These are phyloP conservation scores for Ascochyta clinopodiicola DNA, from an alignment of 2,329 filamentous ascomycete genomes.

Conservation along the genomic window DNA sequence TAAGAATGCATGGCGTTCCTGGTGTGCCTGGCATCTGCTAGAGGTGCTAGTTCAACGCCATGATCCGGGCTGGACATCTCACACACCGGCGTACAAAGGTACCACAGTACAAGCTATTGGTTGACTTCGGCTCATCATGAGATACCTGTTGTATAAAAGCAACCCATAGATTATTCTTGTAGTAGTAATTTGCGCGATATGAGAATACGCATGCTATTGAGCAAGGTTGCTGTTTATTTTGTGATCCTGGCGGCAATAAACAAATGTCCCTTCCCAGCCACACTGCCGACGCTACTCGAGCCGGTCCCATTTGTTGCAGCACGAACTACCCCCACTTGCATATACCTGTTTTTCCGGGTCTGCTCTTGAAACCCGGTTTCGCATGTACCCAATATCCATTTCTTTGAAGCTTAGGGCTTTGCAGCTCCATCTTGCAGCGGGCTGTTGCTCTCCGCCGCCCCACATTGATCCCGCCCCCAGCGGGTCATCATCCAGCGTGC, in stretches of 20 bases:
- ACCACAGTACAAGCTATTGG: constrained; percentile 2
- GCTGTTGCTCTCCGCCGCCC: constrained; percentile 2
- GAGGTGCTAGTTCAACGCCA: constrained; percentile 9
- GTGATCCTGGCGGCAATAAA: constrained; percentile 20
- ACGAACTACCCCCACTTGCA: constrained; percentile 11
- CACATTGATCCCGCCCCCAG: constrained; percentile 3
- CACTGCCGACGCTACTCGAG: constrained; percentile 12
- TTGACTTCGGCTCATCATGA: constrained; percentile 6
- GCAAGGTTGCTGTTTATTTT: constrained; percentile 18
- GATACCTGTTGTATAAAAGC: constrained; percentile 4
- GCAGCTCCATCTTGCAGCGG: constrained; percentile 1
- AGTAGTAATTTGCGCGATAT: constrained; percentile 15
- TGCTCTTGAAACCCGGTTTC: constrained; percentile 5
- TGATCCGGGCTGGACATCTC: constrained; percentile 2
- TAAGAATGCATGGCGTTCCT: constrained; percentile 1
- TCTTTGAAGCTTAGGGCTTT: neutral
- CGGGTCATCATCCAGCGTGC: neutral
- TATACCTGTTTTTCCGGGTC: constrained; percentile 16
- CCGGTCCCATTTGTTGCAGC: constrained; percentile 8
- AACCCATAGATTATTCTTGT: constrained; percentile 1
- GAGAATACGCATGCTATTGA: constrained; percentile 1
- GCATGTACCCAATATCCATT: neutral
- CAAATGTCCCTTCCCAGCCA: constrained; percentile 16
- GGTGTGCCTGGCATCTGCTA: constrained; percentile 9
- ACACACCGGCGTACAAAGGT: constrained; percentile 15